Percentiles rank a stretch among this genome's conserved stretches.
Conservation (phyloP, 1,139 yeast genomes). For the Candida albicans region DNA sequence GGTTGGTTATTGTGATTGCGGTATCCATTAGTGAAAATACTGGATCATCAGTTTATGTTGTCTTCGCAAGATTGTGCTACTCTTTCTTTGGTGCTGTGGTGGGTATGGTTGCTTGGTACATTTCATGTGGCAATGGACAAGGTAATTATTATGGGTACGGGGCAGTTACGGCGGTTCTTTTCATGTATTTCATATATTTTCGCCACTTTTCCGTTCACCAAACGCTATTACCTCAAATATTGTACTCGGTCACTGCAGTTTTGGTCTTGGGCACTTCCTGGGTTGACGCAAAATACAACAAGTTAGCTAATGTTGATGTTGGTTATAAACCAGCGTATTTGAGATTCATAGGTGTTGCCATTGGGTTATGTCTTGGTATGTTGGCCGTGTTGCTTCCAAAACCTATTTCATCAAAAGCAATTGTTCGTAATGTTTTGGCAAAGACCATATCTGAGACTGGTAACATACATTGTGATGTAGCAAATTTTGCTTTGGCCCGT, state of each 20-base stretch:
- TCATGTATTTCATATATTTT: conserved; percentile 25
- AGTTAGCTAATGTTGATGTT: conserved; percentile 25
- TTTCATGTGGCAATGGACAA: conserved; percentile 30
- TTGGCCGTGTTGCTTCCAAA: conserved; percentile 33
- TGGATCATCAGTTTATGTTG: conserved; percentile 34
- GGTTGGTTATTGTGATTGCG: conserved; percentile 38
- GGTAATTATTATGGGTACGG: conserved; percentile 37
- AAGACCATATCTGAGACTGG: conserved; percentile 28
- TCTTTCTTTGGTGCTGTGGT: conserved; percentile 32
- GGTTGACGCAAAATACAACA: conserved; percentile 24
- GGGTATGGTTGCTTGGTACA: conserved; percentile 40
- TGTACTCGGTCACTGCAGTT: conserved; percentile 29
- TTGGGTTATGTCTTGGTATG: conserved; percentile 33
- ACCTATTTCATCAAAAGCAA: conserved; percentile 31
- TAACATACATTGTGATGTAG: conserved; percentile 30
- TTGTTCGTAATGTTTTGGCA: conserved; percentile 28
- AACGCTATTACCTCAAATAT: conserved; percentile 29
- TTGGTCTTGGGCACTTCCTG: conserved; percentile 40
- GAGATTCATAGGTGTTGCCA: conserved; percentile 29
- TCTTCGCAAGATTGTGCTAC: conserved; percentile 26
- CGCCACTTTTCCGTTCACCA: conserved; percentile 36
- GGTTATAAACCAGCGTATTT: conserved; percentile 32
- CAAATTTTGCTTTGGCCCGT: conserved; percentile 30
- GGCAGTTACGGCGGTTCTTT: conserved; percentile 30
- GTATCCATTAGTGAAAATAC: conserved; percentile 34